These are phyloP conservation scores for Musa itinerans DNA, from an alignment of 176 grass and related monocot genomes.

Conservation along the genomic window DNA sequence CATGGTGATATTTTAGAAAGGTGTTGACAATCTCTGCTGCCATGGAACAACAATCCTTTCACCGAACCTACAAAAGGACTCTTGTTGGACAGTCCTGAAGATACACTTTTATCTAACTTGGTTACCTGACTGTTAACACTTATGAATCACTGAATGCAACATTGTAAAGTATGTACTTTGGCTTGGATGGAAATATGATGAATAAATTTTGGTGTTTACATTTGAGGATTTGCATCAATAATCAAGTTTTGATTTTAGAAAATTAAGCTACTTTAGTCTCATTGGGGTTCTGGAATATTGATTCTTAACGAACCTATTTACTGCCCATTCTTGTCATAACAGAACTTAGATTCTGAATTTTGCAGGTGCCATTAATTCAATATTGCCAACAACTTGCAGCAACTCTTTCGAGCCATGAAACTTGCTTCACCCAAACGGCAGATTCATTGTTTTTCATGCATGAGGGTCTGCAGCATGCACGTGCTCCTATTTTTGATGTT, in stretches of 20 bases:
- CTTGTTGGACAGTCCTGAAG: not conserved
- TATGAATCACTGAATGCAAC: too few species aligned
- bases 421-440: constrained; percentile 94
- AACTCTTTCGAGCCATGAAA: constrained; percentile 79
- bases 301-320: not conserved
- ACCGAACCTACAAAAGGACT: not conserved
- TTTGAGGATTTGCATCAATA: not conserved
- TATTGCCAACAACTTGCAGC: constrained; percentile 92
- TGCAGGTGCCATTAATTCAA: constrained; percentile 80
- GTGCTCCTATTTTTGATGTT: constrained; percentile 90
- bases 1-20: not conserved
- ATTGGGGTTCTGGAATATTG: not conserved
- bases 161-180: too few species aligned
- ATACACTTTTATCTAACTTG: too few species aligned
- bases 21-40: not conserved
- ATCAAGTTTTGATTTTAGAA: not conserved
- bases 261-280: not conserved
- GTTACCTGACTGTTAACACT: too few species aligned
- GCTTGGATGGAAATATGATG: too few species aligned
- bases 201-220: not conserved
- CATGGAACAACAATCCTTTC: not conserved
- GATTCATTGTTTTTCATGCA: constrained; percentile 84
- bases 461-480: constrained; percentile 58
- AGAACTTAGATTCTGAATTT: not conserved
- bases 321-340: not conserved